Evolutionary conservation across 2,329 filamentous ascomycete genomes (phyloP), one percentile per base, ranked within the genome.

Genomic region (Pezicula radicicola): DNA sequence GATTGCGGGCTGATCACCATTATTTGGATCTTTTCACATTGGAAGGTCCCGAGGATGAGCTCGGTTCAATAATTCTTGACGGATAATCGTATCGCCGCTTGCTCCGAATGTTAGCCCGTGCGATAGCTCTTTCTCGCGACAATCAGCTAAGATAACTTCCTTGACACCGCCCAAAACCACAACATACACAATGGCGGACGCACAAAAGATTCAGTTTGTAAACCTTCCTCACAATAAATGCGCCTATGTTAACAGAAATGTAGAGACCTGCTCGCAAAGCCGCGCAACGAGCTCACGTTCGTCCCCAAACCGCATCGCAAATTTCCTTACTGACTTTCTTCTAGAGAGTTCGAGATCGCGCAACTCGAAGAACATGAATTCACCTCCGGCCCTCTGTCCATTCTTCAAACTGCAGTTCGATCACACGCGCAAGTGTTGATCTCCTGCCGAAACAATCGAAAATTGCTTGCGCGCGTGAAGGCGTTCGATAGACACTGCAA

Each of bases 401-500:
- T 99, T 66, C 89, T 99, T 55, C 93, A 97, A 76, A 97, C 94
- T 54, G 94, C 94, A 59, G 94, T 97, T 53, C 89, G 92, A 70
- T 89, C 88, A 60, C 93, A 97, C 77, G 89, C 88, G 41, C 94
- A 97, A 75, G 93, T 99, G 57, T 84, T 99, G 60, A 97, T 99
- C 68, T 96, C 91, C 50, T 93, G 93, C 75, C 91, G 94, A 61
- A 97, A 96, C 83, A 97, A 97, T 79, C 89, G 93, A 74, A 99
- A 99, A 79, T 81, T 99, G 45, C 86, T 99, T 50, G 94, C 93
- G 48, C 88, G 94, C 59, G 93, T 99, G 67, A 99, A 99, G 79
- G 94, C 94, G 6, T 99, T 99, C 70, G 94, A 99, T 74, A 83
- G 94, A 55, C 94, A 99, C 75, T 97, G 92, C 83, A 99, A 99